Conservation (phyloP, 1,284 basidiomycete genomes). For the Farysia itapuensis region DNA sequence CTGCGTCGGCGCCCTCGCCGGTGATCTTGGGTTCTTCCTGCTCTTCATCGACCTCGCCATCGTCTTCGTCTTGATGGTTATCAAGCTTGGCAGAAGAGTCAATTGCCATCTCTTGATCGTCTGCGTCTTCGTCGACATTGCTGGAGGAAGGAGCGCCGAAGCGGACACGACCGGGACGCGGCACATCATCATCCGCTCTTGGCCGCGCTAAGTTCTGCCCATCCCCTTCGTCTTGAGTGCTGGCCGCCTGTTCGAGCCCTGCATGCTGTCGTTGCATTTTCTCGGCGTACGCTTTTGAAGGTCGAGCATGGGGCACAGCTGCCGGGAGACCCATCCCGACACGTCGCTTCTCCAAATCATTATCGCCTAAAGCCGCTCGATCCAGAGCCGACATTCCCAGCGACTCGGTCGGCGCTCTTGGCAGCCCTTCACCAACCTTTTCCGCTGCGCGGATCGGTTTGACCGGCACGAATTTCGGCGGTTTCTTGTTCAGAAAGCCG, state of each 20-base stretch:
- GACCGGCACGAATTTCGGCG: conserved; percentile 18
- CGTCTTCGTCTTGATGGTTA: conserved; percentile 58
- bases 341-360: conserved; percentile 21
- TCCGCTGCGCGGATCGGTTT: conserved; percentile 3
- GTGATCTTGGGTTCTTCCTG: conserved; percentile 31
- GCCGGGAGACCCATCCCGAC: conserved; percentile 43
- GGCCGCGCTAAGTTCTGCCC: conserved; percentile 22
- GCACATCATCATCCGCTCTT: conserved; percentile 18
- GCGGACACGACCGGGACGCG: conserved; percentile 27
- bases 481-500: conserved; percentile 42
- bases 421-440: neutral
- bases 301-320: conserved; percentile 51
- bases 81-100: conserved; percentile 69
- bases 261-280: conserved; percentile 32
- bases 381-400: conserved; percentile 53
- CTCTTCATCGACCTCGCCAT: conserved; percentile 67
- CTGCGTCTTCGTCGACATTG: conserved; percentile 9
- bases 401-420: conserved; percentile 12
- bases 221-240: conserved; percentile 5
- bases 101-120: conserved; percentile 11
- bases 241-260: conserved; percentile 1
- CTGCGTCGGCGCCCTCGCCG: conserved; percentile 30
- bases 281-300: conserved; percentile 54
- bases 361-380: conserved; percentile 39
- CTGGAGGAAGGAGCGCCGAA: conserved; percentile 14